Evolutionary conservation across 495 filamentous ascomycete species (phyloP).

Genomic region (Durotheca rogersii): DNA sequence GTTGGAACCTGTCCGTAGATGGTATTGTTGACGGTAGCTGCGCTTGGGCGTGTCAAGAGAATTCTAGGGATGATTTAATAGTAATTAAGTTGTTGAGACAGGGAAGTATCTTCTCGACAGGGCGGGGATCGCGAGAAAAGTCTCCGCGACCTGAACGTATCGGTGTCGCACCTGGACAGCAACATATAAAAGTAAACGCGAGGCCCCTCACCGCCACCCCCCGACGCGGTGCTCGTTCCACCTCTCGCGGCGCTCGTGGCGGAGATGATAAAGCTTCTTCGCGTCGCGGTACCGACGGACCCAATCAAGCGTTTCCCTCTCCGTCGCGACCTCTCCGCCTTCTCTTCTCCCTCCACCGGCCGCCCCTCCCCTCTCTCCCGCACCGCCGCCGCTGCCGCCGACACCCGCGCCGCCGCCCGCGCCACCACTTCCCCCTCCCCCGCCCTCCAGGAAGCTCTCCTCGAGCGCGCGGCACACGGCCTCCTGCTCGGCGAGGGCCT

Average conservation of each 20-base stretch:
- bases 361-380: conserved; percentile 53
- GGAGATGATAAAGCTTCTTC: conserved; percentile 69
- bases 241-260: conserved; percentile 78
- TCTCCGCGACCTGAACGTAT: no score
- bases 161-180: no score
- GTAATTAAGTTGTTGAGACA: no score
- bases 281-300: conserved; percentile 74
- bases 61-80: no score
- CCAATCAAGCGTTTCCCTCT: conserved; percentile 83
- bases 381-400: conserved; percentile 24
- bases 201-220: conserved; percentile 77
- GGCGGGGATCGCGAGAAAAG: no score
- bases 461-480: conserved; percentile 77
- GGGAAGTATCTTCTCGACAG: no score
- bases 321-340: conserved; percentile 51
- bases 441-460: conserved; percentile 80
- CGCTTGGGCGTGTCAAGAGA: no score
- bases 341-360: conserved; percentile 13
- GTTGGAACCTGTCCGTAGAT: no score
- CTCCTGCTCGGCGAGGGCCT: conserved; percentile 78
- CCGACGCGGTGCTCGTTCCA: conserved; percentile 96
- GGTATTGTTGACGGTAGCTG: not conserved
- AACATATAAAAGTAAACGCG: no score
- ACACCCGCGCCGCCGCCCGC: conserved; percentile 25
- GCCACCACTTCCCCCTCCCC: no score